Conservation (phyloP, 306 rosid species). For the Castanopsis chinensis region DNA sequence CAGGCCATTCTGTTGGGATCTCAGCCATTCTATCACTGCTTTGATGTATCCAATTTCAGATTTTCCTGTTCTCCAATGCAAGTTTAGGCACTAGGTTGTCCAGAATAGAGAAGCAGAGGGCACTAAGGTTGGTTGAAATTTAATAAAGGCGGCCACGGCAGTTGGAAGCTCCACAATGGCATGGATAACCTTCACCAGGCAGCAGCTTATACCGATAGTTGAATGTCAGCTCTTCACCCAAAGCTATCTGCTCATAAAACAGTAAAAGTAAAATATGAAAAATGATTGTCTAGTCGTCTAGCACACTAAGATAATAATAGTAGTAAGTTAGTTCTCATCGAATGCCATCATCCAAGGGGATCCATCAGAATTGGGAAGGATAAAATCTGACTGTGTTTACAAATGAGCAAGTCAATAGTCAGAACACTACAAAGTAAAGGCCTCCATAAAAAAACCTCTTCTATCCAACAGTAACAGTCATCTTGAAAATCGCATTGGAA, state of each 20-base stretch:
- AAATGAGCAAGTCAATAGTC: neutral
- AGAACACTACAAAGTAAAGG: neutral
- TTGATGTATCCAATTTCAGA: neutral
- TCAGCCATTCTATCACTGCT: neutral
- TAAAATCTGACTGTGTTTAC: neutral
- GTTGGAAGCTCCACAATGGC: constrained; percentile 59
- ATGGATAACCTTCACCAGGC: constrained; percentile 65
- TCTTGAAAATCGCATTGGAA: neutral
- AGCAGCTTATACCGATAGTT: constrained; percentile 53
- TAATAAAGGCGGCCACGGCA: constrained; percentile 66
- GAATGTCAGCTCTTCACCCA: constrained; percentile 87
- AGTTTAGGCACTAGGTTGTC: constrained; percentile 16
- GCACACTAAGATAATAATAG: neutral
- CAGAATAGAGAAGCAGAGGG: constrained; percentile 17
- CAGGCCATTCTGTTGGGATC: too few relatives aligned
- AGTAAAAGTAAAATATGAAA: constrained; percentile 1
- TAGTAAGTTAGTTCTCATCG: neutral
- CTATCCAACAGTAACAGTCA: neutral
- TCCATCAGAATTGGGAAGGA: constrained; percentile 11
- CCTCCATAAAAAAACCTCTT: neutral
- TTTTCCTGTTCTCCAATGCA: constrained; percentile 7
- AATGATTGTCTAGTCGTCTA: neutral
- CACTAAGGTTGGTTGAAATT: constrained; percentile 6
- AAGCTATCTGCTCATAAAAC: constrained; percentile 63
- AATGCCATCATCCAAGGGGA: constrained; percentile 3